Evolutionary conservation across 257 asterid genomes (phyloP), one percentile per base, ranked within the genome.

Genomic region (Solanum appendiculatum): DNA sequence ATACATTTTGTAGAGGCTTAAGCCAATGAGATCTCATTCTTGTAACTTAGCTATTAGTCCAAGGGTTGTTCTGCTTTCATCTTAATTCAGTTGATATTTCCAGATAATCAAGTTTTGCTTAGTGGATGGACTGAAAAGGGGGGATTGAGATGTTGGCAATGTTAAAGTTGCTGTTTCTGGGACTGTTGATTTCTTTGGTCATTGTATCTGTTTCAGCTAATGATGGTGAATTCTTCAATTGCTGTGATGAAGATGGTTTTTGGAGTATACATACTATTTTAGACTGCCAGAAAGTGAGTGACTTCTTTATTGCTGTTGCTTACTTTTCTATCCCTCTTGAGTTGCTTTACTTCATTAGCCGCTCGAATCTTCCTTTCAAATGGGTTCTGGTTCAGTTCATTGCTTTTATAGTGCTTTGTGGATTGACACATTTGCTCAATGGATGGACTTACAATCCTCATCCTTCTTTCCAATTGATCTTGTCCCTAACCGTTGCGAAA

Each of bases 271-370:
- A 73, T 16, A 90, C 69, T 33, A 91, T 91, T 86, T 84, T 91
- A 23, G 90, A 88, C 13, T 87, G 82, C 85, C 92, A 91, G 73
- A 91, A 66, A 90, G 90, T 90, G 86, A 85, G 92, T 78, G 93
- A 91, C 87, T 87, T 91, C 89, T 91, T 91, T 80, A 91, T 91
- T 87, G 93, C 92, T 34, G 87, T 88, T 78, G 93, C 93, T 58
- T 91, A 91, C 78, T 91, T 91, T 73, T 91, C 93, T 6, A 91
- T 91, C 81, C 93, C 93, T 18, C 44, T 91, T 39, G 93, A 91
- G 86, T 86, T 91, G 84, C 88, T 91, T 12, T 91, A 88, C 87
- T 91, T 91, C 84, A 78, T 91, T 90, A 91, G 92, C 78, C 89
- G 87, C 86, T 88, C 93, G 33, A 86, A 88, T 89, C 88, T 91